Base-by-base conservation (phyloP, 305 asterid genomes). In the Fraxinus sp. region DNA sequence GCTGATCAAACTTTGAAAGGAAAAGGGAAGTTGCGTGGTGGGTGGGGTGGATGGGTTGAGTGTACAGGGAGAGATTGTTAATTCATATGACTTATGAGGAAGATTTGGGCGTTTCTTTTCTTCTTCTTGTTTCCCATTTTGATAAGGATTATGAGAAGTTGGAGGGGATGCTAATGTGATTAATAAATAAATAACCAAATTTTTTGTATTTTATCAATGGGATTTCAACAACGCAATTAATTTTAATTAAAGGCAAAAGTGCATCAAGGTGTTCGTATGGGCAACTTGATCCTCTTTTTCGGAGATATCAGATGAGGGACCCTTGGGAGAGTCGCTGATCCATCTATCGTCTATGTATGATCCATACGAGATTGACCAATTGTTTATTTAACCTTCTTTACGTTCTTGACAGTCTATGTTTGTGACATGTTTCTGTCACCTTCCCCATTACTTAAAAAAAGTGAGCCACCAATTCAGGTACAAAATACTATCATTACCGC, bases 1-100 rank as follows among this genome's bases (percentile, higher is more conserved):
- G 88, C 77, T 35, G 73, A 18, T 83, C 85, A 59, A 76, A 76
- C 35, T 9, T 41, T 35, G 59, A 41, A 36, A n/a, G 78, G 52
- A 26, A 59, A 20, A 71, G 37, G 70, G 24, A 10, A 9, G 41
- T n/a, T 30, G 33, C 16, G 66, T 5, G 5, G 2, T 49, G 62
- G 11, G 74, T 1, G 55, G 24, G 46, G 16, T n/a, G 22, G 76
- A 5, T 2, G 44, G 76, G 24, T 32, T 68, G 74, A 28, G 37
- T 68, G 74, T 3, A 68, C 74, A 68, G 74, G 39, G 9, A 68
- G 18, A 28, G 71, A 59, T 2, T 7, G 32, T 59, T 59, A 44
- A 44, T 44, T 44, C 55, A 59, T 2, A 57, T 3, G 64, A 16
- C 24, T 22, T 22, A 22, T 22, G 24, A 22, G 64, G 28, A 57